phyloP scores from a whole-genome alignment of 2,329 filamentous ascomycete genomes.

The Phialocephala sp. region DNA sequence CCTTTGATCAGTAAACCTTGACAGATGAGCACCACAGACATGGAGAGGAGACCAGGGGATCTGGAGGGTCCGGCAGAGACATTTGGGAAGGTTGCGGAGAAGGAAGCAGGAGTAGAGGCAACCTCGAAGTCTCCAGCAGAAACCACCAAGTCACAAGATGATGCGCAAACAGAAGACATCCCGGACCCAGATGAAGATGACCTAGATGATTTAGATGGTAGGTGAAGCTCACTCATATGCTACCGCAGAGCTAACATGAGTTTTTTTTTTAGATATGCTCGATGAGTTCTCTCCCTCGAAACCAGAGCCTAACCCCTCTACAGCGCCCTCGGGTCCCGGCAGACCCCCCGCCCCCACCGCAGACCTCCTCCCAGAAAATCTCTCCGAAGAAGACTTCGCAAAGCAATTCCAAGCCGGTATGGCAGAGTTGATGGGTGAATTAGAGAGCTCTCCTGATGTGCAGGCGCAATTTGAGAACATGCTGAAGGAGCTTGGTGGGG shows the following conservation, averaged over 20 bases:
- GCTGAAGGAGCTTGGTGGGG: slow-evolving; percentile 72
- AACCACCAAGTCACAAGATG: slow-evolving; percentile 16
- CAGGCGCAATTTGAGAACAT: slow-evolving; percentile 79
- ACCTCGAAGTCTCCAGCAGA: slow-evolving; percentile 18
- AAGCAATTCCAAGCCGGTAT: slow-evolving; percentile 89
- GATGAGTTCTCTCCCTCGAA: slow-evolving; percentile 83
- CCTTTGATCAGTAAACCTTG: not conserved
- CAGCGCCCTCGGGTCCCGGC: slow-evolving; percentile 43
- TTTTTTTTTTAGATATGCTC: slow-evolving; percentile 74
- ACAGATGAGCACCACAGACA: slow-evolving; percentile 17
- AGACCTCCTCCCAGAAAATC: slow-evolving; percentile 46
- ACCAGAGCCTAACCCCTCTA: slow-evolving; percentile 49
- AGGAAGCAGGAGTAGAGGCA: slow-evolving; percentile 26
- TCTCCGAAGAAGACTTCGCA: slow-evolving; percentile 79
- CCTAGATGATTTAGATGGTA: slow-evolving; percentile 88
- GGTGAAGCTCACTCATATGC: not conserved
- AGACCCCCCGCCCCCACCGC: slow-evolving; percentile 27
- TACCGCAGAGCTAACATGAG: slow-evolving; percentile 10
- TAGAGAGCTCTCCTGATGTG: slow-evolving; percentile 73
- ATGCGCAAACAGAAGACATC: slow-evolving; percentile 56
- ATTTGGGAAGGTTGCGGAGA: slow-evolving; percentile 26
- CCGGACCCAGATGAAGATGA: slow-evolving; percentile 94
- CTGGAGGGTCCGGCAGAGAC: slow-evolving; percentile 23
- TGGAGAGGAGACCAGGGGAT: slow-evolving; percentile 37
- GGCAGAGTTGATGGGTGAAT: slow-evolving; percentile 78